Percentiles rank a stretch among this genome's conserved stretches.
Conservation (phyloP, 768 basidiomycete species). For the Lactifluus volemus region DNA sequence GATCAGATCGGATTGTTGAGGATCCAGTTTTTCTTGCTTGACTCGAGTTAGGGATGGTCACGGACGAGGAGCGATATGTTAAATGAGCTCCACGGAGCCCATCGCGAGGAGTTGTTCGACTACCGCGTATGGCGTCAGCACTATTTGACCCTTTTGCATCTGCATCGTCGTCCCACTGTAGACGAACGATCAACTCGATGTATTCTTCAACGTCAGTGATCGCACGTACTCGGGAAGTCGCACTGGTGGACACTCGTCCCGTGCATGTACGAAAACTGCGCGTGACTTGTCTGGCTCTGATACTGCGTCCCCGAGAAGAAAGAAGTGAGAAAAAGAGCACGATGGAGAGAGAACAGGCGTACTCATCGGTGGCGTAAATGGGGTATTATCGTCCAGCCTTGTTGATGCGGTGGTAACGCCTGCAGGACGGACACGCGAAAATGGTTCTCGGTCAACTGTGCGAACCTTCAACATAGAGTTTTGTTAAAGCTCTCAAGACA, state of each 20-base stretch:
- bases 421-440: conserved; percentile 76
- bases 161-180: conserved; percentile 60
- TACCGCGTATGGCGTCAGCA: conserved; percentile 65
- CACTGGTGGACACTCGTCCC: conserved; percentile 57
- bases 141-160: conserved; percentile 75
- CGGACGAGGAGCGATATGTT: conserved; percentile 14
- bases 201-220: too few species aligned
- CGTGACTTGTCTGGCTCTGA: conserved; percentile 64
- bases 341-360: conserved; percentile 23
- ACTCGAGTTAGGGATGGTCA: not conserved
- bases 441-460: conserved; percentile 67
- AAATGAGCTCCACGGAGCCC: conserved; percentile 74
- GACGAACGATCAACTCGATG: not conserved
- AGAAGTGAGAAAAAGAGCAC: not conserved
- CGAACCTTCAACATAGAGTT: conserved; percentile 44
- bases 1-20: not conserved
- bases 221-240: conserved; percentile 57
- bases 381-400: conserved; percentile 63
- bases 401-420: conserved; percentile 68
- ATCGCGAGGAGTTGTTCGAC: conserved; percentile 65
- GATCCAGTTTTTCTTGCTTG: not conserved
- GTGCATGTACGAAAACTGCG: conserved; percentile 78
- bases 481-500: not conserved
- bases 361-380: conserved; percentile 73
- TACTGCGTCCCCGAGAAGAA: conserved; percentile 36